These are phyloP conservation scores for Sodiomyces alkalinus DNA, from an alignment of 2,329 filamentous ascomycete species.

Conservation along the genomic window DNA sequence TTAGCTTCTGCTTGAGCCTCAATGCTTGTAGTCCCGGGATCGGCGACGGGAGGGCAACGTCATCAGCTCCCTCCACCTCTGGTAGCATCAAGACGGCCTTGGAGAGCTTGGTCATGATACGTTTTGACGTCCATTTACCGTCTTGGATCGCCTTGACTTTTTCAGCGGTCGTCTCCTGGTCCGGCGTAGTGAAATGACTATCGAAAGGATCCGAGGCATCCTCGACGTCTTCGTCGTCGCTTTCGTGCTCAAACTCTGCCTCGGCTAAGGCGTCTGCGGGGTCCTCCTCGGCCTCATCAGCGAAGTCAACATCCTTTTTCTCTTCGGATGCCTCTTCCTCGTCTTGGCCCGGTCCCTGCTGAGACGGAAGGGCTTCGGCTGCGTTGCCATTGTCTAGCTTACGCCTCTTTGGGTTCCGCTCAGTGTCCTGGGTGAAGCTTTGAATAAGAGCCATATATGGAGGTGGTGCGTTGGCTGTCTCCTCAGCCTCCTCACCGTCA, in stretches of 20 bases:
- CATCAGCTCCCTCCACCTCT: conserved; percentile 17
- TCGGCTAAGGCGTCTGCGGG: conserved; percentile 10
- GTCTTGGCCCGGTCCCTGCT: conserved; percentile 8
- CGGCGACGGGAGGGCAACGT: conserved; percentile 17
- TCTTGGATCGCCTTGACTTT: conserved; percentile 35
- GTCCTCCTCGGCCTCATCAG: conserved; percentile 7
- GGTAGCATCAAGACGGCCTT: conserved; percentile 33
- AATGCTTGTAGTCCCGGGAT: conserved; percentile 28
- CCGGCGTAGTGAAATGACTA: conserved; percentile 56
- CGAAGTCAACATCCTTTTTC: conserved; percentile 7
- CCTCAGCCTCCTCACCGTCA: conserved; percentile 20
- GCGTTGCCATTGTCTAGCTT: conserved; percentile 30
- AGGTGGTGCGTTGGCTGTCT: conserved; percentile 19
- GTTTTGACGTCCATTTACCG: conserved; percentile 34
- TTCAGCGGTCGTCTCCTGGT: conserved; percentile 42
- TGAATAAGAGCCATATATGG: conserved; percentile 45
- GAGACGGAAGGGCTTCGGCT: neutral
- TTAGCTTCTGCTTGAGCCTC: conserved; percentile 58
- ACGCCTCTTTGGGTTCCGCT: conserved; percentile 37
- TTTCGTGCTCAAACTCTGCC: conserved; percentile 8
- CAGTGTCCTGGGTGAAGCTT: conserved; percentile 32
- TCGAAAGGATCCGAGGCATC: conserved; percentile 60
- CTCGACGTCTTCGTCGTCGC: conserved; percentile 16
- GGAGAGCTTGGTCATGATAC: conserved; percentile 28
- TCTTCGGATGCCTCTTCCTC: conserved; percentile 9